These are phyloP conservation scores for Biscutella auriculata DNA, from an alignment of 441 rosid species.

Conservation along the genomic window DNA sequence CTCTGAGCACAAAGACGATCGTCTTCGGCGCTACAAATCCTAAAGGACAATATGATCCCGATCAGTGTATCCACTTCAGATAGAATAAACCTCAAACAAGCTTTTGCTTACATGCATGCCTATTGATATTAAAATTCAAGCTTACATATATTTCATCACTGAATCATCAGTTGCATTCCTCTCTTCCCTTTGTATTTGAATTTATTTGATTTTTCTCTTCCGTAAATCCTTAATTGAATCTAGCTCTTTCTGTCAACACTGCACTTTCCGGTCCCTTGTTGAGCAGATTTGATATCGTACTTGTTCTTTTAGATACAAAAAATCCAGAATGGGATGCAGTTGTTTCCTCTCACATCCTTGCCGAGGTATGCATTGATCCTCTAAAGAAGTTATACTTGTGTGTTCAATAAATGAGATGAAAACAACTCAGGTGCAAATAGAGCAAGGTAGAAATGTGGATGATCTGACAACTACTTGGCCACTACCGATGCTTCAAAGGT, in stretches of 20 bases:
- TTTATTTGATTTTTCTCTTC: neutral
- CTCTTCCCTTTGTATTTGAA: neutral
- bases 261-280: conserved; percentile 89
- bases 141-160: neutral
- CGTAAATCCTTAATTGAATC: conserved; percentile 40
- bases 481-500: conserved; percentile 77
- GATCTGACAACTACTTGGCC: conserved; percentile 60
- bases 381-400: neutral
- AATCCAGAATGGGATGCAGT: conserved; percentile 98
- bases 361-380: conserved; percentile 53
- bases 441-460: conserved; percentile 32
- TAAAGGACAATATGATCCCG: conserved; percentile 95
- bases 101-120: neutral
- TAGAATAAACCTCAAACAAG: neutral
- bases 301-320: conserved; percentile 88
- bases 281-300: conserved; percentile 95
- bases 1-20: conserved; percentile 76
- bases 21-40: conserved; percentile 98
- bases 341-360: conserved; percentile 94
- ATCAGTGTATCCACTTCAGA: conserved; percentile 58
- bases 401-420: conserved; percentile 17
- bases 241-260: conserved; percentile 92
- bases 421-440: conserved; percentile 39
- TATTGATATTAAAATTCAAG: neutral
- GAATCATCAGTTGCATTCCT: neutral